These are phyloP conservation scores for Candida ponderosae DNA, from an alignment of 805 yeast genomes.

Conservation along the genomic window DNA sequence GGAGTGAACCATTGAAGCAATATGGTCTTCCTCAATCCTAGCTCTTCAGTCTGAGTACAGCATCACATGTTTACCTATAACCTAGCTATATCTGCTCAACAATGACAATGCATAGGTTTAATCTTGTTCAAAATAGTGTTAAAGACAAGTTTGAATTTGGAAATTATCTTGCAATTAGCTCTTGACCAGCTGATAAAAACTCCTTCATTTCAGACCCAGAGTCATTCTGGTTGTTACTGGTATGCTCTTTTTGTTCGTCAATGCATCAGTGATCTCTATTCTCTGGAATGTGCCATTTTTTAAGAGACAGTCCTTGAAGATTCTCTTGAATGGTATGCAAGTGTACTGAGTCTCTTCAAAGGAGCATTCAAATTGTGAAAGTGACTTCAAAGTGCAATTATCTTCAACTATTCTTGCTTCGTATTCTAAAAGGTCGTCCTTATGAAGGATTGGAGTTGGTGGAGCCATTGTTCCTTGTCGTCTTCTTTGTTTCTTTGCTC, in stretches of 20 bases:
- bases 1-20: no score
- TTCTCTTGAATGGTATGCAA: constrained; percentile 41
- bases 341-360: constrained; percentile 32
- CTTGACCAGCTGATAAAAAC: constrained; percentile 6
- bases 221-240: no score
- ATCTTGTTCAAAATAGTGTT: no score
- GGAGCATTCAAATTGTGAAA: constrained; percentile 41
- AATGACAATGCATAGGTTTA: no score
- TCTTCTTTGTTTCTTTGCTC: no score
- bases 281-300: constrained; percentile 15
- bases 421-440: constrained; percentile 27
- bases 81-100: no score
- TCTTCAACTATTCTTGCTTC: constrained; percentile 4
- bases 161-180: no score
- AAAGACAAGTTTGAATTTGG: no score
- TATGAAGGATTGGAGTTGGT: constrained; percentile 35
- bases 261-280: constrained; percentile 30
- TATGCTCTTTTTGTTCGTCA: no score
- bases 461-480: constrained; percentile 45
- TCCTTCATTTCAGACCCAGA: constrained; percentile 3
- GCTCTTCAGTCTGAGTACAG: no score
- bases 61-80: no score
- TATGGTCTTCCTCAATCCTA: no score
- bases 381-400: constrained; percentile 27
- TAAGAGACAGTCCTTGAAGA: constrained; percentile 35